These are phyloP conservation scores for Juncus effusus DNA, from an alignment of 176 grass and related monocot species.

Conservation along the genomic window DNA sequence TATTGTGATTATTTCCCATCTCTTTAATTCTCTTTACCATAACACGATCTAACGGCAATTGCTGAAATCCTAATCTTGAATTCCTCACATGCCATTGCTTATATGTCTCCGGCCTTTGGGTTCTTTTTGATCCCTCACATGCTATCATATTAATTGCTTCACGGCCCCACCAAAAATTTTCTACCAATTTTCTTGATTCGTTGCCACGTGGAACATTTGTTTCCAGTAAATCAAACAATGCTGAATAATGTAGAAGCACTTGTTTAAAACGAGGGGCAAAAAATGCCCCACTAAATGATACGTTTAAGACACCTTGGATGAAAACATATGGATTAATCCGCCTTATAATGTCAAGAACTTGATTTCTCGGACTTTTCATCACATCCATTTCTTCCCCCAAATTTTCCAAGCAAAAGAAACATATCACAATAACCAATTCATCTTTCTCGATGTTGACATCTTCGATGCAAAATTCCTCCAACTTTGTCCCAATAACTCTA, in stretches of 20 bases:
- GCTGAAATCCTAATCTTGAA: slow-evolving; percentile 22
- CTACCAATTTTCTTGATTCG: slow-evolving; percentile 23
- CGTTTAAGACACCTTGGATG: slow-evolving; percentile 33
- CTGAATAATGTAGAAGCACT: slow-evolving; percentile 32
- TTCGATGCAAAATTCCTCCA: slow-evolving; percentile 28
- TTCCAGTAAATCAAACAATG: slow-evolving; percentile 39
- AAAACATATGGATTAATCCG: slow-evolving; percentile 36
- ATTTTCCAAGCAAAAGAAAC: slow-evolving; percentile 28
- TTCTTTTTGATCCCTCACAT: slow-evolving; percentile 28
- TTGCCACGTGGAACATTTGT: slow-evolving; percentile 25
- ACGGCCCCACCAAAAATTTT: slow-evolving; percentile 26
- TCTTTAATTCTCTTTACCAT: slow-evolving; percentile 29
- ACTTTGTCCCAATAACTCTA: slow-evolving; percentile 22
- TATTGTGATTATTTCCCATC: slow-evolving; percentile 26
- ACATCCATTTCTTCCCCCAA: slow-evolving; percentile 10
- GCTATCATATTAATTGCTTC: slow-evolving; percentile 37
- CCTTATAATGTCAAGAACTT: slow-evolving; percentile 29
- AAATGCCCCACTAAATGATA: slow-evolving; percentile 30
- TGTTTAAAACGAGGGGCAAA: slow-evolving; percentile 35
- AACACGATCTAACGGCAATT: slow-evolving; percentile 16
- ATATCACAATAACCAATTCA: slow-evolving; percentile 28
- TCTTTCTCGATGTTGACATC: slow-evolving; percentile 23
- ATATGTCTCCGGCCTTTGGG: slow-evolving; percentile 37
- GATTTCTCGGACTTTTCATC: slow-evolving; percentile 21
- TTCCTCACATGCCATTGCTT: slow-evolving; percentile 42